Base-by-base conservation (phyloP, 495 filamentous ascomycete genomes). In the Lasiosphaeria hispida region DNA sequence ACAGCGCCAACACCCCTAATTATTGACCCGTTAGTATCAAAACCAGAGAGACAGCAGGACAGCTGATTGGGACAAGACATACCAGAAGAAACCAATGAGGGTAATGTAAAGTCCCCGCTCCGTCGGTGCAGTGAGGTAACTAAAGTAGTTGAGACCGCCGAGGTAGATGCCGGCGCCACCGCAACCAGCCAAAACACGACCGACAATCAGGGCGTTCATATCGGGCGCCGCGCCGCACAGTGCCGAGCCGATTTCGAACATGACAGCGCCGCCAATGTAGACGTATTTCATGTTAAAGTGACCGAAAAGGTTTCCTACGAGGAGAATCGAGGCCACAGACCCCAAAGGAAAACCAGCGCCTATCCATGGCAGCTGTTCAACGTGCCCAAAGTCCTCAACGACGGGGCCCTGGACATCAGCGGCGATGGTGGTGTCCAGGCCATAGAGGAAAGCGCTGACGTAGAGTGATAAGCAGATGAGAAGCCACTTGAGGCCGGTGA, bases 401-500 rank as follows among this genome's bases (percentile, higher is more conserved):
- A 87, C 78, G 3, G 70, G 68, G 6, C 77, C 76, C 63, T 85
- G 83, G 10, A 87, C 69, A 57, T 83, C 77, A 18, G 85, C 85
- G 5, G 83, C 82, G 19, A 87, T 83, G 45, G 83, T 87, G 36
- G 81, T 83, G 58, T 87, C 85, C 9, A 87, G 72, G 11, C 78
- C 75, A 52, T 79, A 85, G 0, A 85, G 67, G 54, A 87, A 83
- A 10, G 67, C 71, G 1, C 71, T 75, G 6, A 75, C 69, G 19
- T 78, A 70, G 39, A 85, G 72, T 1, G 80, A 69, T 14, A 74
- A 13, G 43, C 77, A 72, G 33, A 82, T 65, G 1, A 81, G 65
- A 18, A 74, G 14, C 77, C 77, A 80, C 45, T 66, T 62, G 48
- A 71, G 11, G 39, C 66, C 66, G 11, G 11, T 34, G 38, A 66